phyloP scores from a whole-genome alignment of 139 green algal genomes.

The Closterium sp. region DNA sequence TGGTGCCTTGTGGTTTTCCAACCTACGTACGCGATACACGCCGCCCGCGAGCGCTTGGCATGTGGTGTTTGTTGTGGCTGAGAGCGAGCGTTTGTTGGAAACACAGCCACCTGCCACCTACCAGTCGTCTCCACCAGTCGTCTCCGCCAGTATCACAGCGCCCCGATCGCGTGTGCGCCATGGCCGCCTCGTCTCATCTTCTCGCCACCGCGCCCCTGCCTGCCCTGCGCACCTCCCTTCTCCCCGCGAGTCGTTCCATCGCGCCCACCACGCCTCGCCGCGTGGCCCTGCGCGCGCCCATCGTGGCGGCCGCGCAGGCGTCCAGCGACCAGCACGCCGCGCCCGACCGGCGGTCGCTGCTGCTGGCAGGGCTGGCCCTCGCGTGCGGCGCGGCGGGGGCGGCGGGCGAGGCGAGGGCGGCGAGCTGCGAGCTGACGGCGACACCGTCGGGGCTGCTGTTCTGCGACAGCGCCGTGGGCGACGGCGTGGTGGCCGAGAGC shows the following conservation, averaged over 20 bases:
- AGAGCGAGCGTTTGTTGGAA: too few species aligned
- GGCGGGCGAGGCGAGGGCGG: background rate
- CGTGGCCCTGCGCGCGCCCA: background rate
- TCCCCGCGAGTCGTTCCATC: background rate
- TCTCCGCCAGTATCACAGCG: too few species aligned
- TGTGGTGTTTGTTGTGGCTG: too few species aligned
- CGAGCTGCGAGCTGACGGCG: conserved; percentile 5
- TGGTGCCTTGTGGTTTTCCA: too few species aligned
- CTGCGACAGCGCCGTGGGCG: conserved; percentile 7
- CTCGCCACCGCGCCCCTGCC: background rate
- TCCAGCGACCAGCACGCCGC: background rate
- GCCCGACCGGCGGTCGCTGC: background rate
- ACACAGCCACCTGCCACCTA: too few species aligned
- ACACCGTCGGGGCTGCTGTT: conserved; percentile 13
- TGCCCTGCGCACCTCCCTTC: background rate
- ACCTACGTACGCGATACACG: too few species aligned
- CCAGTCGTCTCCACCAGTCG: too few species aligned
- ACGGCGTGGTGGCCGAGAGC: background rate
- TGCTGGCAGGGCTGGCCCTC: background rate
- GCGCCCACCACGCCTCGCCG: background rate
- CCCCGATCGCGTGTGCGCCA: background rate
- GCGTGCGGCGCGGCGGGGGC: background rate
- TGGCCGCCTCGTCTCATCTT: background rate
- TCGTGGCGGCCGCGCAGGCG: background rate
- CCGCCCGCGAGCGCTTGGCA: too few species aligned